Conservation (phyloP, 176 grass and related monocot genomes). For the Aegilops umbellulata region DNA sequence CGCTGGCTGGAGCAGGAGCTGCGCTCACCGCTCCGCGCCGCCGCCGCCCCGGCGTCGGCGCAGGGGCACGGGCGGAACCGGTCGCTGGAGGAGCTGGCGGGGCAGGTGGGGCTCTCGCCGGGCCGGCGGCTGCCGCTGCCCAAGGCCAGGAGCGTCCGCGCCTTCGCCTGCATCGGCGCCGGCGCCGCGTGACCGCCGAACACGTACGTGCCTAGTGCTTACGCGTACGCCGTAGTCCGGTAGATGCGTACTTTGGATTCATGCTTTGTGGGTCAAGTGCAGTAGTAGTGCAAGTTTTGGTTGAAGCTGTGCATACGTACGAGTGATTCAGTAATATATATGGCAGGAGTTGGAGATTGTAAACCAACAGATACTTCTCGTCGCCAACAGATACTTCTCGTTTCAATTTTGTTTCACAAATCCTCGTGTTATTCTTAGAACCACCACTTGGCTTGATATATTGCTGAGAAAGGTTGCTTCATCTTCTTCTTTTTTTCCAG, state of each 20-base stretch:
- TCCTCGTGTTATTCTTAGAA: not conserved
- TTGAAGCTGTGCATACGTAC: not conserved
- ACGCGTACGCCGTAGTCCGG: not conserved
- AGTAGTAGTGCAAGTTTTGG: not conserved
- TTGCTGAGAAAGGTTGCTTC: too few species aligned
- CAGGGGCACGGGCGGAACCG: constrained; percentile 31
- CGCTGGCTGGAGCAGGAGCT: constrained; percentile 43
- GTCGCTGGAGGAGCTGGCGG: constrained; percentile 47
- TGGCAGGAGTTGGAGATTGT: not conserved
- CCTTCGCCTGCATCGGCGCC: constrained; percentile 50
- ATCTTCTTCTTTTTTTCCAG: too few species aligned
- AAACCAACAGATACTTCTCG: not conserved
- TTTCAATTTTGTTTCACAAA: not conserved
- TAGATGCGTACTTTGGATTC: not conserved
- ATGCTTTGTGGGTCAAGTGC: not conserved
- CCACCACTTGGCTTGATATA: too few species aligned
- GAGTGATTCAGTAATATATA: not conserved
- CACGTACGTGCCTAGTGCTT: not conserved
- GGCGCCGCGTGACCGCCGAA: constrained; percentile 19
- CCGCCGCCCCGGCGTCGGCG: not conserved
- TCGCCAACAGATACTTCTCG: not conserved
- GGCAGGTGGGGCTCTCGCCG: constrained; percentile 32
- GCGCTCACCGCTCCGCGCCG: constrained; percentile 32
- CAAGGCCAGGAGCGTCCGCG: constrained; percentile 56
- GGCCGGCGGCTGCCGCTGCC: constrained; percentile 38